These are phyloP conservation scores for Aphanomyces cochlioides DNA, from an alignment of 352 stramenopile genomes.

Conservation along the genomic window DNA sequence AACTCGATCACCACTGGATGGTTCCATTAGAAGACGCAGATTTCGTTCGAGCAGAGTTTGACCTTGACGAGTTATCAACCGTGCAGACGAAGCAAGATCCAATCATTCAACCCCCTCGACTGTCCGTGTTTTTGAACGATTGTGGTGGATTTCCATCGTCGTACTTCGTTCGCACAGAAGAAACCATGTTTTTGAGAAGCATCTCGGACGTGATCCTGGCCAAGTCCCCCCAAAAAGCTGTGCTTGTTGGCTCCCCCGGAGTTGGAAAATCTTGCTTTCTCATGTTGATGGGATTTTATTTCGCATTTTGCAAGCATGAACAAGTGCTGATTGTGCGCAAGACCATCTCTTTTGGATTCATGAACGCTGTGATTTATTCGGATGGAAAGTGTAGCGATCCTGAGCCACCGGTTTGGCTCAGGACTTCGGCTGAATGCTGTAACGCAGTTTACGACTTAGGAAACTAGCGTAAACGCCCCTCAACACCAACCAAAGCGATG, in stretches of 20 bases:
- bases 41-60: too few relatives aligned
- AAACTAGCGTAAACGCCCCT: too few relatives aligned
- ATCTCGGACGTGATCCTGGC: neutral
- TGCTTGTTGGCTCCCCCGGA: neutral
- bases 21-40: too few relatives aligned
- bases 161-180: neutral
- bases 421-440: too few relatives aligned
- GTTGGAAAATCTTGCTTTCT: conserved; percentile 2
- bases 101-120: neutral
- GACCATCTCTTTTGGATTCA: neutral
- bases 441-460: too few relatives aligned
- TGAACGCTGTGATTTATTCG: neutral
- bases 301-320: neutral
- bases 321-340: neutral
- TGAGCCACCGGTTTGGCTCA: too few relatives aligned
- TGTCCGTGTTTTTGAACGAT: neutral
- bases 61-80: neutral
- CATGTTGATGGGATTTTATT: neutral
- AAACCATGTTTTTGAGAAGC: neutral
- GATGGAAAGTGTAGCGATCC: too few relatives aligned
- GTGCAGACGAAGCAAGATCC: neutral
- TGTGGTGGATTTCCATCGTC: neutral
- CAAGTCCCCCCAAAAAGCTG: neutral
- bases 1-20: too few relatives aligned
- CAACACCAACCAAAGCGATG: too few relatives aligned